Conservation (phyloP, 2,329 filamentous ascomycete genomes). For the Scortechinia acanthostroma region DNA sequence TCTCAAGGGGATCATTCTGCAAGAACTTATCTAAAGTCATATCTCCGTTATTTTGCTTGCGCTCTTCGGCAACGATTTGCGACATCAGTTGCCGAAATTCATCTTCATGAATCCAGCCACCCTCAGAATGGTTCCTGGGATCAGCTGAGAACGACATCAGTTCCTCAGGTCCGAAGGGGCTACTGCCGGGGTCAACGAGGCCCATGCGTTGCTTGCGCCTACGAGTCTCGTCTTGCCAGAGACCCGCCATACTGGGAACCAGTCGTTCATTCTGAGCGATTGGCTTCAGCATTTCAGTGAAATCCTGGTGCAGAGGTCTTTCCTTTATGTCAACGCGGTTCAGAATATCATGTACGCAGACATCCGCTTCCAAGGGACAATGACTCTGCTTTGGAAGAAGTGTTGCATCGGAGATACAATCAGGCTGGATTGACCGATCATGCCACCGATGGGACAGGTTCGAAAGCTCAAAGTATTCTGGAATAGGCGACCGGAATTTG, state of each 20-base stretch:
- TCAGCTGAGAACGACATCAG: slow-evolving; percentile 86
- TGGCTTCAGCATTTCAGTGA: slow-evolving; percentile 65
- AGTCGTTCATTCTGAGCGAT: slow-evolving; percentile 67
- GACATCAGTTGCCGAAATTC: slow-evolving; percentile 66
- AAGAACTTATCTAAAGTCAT: slow-evolving; percentile 63
- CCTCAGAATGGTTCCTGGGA: slow-evolving; percentile 60
- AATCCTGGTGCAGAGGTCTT: slow-evolving; percentile 79
- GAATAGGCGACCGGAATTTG: slow-evolving; percentile 70
- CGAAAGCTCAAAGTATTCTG: slow-evolving; percentile 55
- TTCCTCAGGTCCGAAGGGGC: slow-evolving; percentile 73
- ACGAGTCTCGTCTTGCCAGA: slow-evolving; percentile 86
- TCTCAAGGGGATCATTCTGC: slow-evolving; percentile 38
- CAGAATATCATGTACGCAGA: slow-evolving; percentile 79
- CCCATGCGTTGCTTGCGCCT: slow-evolving; percentile 70
- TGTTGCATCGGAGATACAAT: slow-evolving; percentile 52
- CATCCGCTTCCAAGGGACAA: slow-evolving; percentile 82
- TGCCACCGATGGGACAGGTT: slow-evolving; percentile 70
- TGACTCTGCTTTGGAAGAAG: slow-evolving; percentile 73
- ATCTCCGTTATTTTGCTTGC: slow-evolving; percentile 30
- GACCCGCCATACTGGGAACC: slow-evolving; percentile 84
- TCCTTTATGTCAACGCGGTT: slow-evolving; percentile 73
- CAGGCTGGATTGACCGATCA: slow-evolving; percentile 56
- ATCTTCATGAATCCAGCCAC: slow-evolving; percentile 88
- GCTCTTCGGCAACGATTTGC: slow-evolving; percentile 59
- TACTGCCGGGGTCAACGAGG: slow-evolving; percentile 55